phyloP scores from a whole-genome alignment of 495 filamentous ascomycete genomes.

The Xylaria intraflava region DNA sequence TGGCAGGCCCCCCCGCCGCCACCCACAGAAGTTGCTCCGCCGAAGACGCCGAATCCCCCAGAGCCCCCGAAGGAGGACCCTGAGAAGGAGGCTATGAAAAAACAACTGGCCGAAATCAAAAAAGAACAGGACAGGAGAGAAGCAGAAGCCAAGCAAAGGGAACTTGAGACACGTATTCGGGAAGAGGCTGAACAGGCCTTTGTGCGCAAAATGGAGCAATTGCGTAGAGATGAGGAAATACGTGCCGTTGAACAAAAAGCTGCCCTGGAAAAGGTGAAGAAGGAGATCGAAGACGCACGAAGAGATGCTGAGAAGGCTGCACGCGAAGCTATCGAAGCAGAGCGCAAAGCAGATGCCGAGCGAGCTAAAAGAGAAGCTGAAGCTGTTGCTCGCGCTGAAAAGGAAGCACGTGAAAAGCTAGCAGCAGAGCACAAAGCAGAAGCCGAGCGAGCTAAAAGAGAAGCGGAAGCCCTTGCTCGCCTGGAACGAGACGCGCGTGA shows the following conservation, averaged over 20 bases:
- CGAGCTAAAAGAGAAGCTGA: slow-evolving; percentile 18
- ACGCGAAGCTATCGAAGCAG: slow-evolving; percentile 32
- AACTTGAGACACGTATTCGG: slow-evolving; percentile 39
- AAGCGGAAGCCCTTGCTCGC: slow-evolving; percentile 23
- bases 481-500: slow-evolving; percentile 39
- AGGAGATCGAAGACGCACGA: slow-evolving; percentile 33
- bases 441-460: slow-evolving; percentile 20
- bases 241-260: slow-evolving; percentile 26
- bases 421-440: slow-evolving; percentile 34
- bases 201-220: slow-evolving; percentile 33
- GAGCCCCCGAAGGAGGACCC: slow-evolving; percentile 37
- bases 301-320: slow-evolving; percentile 40
- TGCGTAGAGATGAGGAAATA: slow-evolving; percentile 27
- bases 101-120: slow-evolving; percentile 33
- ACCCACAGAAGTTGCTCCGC: slow-evolving; percentile 35
- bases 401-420: slow-evolving; percentile 30
- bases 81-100: slow-evolving; percentile 39
- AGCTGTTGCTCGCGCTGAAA: slow-evolving; percentile 31
- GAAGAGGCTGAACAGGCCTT: slow-evolving; percentile 37
- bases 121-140: slow-evolving; percentile 29
- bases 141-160: slow-evolving; percentile 34
- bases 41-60: slow-evolving; percentile 29
- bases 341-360: slow-evolving; percentile 32
- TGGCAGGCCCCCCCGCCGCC: slow-evolving; percentile 38
- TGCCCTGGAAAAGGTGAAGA: slow-evolving; percentile 29